Base-by-base conservation (phyloP, 1,284 basidiomycete genomes). In the Sanghuangporus sanghuang region DNA sequence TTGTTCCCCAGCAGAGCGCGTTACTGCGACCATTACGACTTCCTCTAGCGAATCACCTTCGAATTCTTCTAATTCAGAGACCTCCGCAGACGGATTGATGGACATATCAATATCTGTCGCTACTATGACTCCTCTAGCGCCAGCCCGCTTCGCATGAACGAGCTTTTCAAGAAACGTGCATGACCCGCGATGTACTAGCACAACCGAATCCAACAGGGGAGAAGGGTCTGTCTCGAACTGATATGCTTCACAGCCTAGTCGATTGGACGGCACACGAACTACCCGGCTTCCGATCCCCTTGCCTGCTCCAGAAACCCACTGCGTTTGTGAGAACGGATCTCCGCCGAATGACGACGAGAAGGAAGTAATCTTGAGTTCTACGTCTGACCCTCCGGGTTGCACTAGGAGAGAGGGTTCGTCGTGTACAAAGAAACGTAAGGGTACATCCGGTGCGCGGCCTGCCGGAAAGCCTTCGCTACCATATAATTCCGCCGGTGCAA, bases 81-180 rank as follows among this genome's bases (percentile, higher is more conserved):
- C 57, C 44, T 80, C 82, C 3, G 86, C 83, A 6, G 87, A 86
- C n/a, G 90, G 90, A 68, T 88, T 90, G 63, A 92, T 79, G 12
- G 75, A 71, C 6, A 67, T 56, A 27, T 91, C 84, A 44, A 85
- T 81, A 66, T 87, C 79, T 69, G 83, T 87, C 67, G 90, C 74
- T 36, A 95, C 84, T 35, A 96, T 74, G 9, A 92, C 83, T 1
- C 92, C 93, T 1, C 82, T 82, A 8, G 92, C 92, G 6, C 85
- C 87, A 1, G 85, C 87, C 14, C 76, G 73, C 46, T 81, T 79
- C 4, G 92, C 93, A 58, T 79, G 68, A 16, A 84, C 59, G 11
- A 94, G 78, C 76, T 96, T 96, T 69, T 92, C 83, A 18, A 92
- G 71, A 75, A 96, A 96, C 2, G 90, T 88, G 73, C 93, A 96